Conservation (phyloP, 2,329 filamentous ascomycete genomes). For the Aspergillus aculeatus region DNA sequence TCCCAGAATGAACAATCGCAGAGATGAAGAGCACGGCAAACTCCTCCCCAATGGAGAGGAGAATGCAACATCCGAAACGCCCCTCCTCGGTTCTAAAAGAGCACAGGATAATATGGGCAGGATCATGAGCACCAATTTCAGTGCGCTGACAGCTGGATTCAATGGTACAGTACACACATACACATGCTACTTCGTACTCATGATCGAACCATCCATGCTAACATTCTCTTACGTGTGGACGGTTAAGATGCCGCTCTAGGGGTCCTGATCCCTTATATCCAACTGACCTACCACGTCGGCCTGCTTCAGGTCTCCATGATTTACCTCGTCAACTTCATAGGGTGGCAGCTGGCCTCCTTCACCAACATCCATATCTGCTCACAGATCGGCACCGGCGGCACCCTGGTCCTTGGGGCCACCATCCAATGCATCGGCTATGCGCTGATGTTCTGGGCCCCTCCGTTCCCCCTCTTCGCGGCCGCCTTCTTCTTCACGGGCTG, state of each 20-base stretch:
- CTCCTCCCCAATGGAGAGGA: slow-evolving; percentile 3
- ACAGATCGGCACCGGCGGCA: slow-evolving; percentile 23
- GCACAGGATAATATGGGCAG: slow-evolving; percentile 21
- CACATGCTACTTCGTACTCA: background rate
- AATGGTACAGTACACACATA: slow-evolving; percentile 16
- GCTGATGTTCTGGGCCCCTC: slow-evolving; percentile 25
- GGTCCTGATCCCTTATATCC: slow-evolving; percentile 26
- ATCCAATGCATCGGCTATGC: slow-evolving; percentile 23
- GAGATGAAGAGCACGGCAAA: slow-evolving; percentile 6
- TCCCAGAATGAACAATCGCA: background rate
- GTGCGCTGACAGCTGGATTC: slow-evolving; percentile 19
- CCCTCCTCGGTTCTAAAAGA: slow-evolving; percentile 14
- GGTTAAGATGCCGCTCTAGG: slow-evolving; percentile 22
- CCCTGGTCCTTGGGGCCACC: slow-evolving; percentile 19
- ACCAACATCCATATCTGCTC: slow-evolving; percentile 27
- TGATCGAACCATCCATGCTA: background rate
- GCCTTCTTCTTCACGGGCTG: slow-evolving; percentile 26
- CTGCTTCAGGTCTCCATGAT: slow-evolving; percentile 24
- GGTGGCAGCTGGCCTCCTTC: slow-evolving; percentile 23
- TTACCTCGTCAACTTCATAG: slow-evolving; percentile 24
- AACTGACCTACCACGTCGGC: slow-evolving; percentile 22
- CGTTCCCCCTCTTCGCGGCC: slow-evolving; percentile 20
- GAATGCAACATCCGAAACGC: background rate
- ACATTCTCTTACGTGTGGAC: background rate
- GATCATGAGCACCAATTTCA: slow-evolving; percentile 23